Base-by-base conservation (phyloP, 2,329 filamentous ascomycete species). In the Cladorrhinum sp. region DNA sequence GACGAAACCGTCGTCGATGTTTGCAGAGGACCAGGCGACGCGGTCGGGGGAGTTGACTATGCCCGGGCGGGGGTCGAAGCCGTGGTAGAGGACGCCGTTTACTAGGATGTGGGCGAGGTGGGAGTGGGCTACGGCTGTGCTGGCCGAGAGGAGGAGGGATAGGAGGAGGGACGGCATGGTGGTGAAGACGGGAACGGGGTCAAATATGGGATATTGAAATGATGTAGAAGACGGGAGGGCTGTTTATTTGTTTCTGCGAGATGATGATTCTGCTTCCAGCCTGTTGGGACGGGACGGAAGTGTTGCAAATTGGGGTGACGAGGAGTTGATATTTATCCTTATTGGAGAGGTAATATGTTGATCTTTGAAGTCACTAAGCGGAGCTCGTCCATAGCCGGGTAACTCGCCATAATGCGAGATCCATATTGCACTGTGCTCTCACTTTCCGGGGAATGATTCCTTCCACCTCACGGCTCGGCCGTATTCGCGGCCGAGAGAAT, bases 1-100 rank as follows among this genome's bases (percentile, higher is more conserved):
- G 60, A 86, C 74, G 69, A 79, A 86, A 27, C 83, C 83, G 64
- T 81, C 76, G 67, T 85, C 81, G 1, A 71, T 67, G 38, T 79
- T 78, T 5, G 75, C 70, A 50, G 78, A 79, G 16, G 76, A 76
- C 85, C 85, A 88, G 63, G 79, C 85, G 55, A 84, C 79, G 50
- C 66, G 61, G 38, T 65, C 52, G 12, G 69, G 61, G 36, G 61
- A 50, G 62, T 70, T 65, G 41, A 50, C 1, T 7, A 57, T 25
- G n/a, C 54, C 55, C 1, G 60, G 58, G 5, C 65, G 65, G 2
- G 71, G 67, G 50, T 77, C 67, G 68, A 76, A 80, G 48, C 79
- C 78, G 24, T 71, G 65, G 68, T 79, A 79, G 66, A 74, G 78
- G 3, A 70, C 70, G 54, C 80, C 80, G 62, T 80, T 77, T 55